Evolutionary conservation across 139 green algal genomes (phyloP), one percentile per base, ranked within the genome.

Genomic region (Mesostigma viride): DNA sequence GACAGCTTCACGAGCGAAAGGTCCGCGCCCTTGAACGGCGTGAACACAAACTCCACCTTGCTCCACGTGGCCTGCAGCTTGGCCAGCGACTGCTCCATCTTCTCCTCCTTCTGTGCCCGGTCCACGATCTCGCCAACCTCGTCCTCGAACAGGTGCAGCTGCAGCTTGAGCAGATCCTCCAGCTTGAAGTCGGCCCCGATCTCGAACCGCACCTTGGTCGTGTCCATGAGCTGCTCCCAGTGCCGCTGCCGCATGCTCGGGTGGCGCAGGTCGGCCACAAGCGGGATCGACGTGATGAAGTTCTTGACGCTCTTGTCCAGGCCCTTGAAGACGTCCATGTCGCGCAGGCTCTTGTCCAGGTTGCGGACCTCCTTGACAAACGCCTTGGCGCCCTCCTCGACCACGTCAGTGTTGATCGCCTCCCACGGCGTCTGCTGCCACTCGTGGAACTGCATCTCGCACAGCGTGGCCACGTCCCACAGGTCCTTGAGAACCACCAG

Each of bases 41-140:
- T 48, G 63, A 94, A 94, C 8, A 71, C 72, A 6, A 94, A 67
- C 26, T 80, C 78, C 32, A 91, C 78, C 14, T 48, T 68, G 1
- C 59, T 62, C 89, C 88, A 94, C 0, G 83, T 90, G 48, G 91
- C 86, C 62, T 94, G 85, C 51, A 95, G 89, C 81, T 91, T 93
- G 62, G 85, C 82, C 22, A 94, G 75, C 40, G 79, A 72, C 72
- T 87, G 88, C 82, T 91, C 85, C 57, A 91, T 89, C 70, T 82
- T 86, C 20, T 89, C 84, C 80, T 92, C 83, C 78, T 94, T 94
- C 76, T 95, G 82, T 1, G 89, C 89, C 22, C 86, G 76, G 70
- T 95, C 89, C 26, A 95, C 86, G 57, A 95, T 92, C 76, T 95
- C 88, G 3, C 65, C 75, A 74, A 88, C 91, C 0, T 79, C 85